phyloP scores from a whole-genome alignment of 305 asterid genomes.

The Lippia alba region DNA sequence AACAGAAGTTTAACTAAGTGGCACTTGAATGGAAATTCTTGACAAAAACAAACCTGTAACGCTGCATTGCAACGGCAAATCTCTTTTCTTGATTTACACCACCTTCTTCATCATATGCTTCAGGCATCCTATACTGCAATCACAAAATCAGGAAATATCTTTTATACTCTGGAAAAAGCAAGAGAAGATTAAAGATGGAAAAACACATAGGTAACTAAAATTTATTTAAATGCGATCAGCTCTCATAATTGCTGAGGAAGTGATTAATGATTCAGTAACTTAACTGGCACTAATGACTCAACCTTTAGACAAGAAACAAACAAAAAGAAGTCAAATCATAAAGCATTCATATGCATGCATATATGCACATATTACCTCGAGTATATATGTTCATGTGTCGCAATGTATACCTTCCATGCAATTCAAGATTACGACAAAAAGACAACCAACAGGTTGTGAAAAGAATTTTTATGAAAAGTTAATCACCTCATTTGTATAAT shows the following conservation, averaged over 20 bases:
- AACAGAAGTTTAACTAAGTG: conserved; percentile 11
- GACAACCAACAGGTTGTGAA: conserved; percentile 8
- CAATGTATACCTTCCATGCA: conserved; percentile 18
- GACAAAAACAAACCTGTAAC: conserved; percentile 53
- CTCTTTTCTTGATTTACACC: conserved; percentile 82
- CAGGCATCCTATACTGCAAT: conserved; percentile 82
- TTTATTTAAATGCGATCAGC: conserved; percentile 19
- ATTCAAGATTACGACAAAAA: conserved; percentile 24
- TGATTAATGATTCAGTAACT: conserved; percentile 8
- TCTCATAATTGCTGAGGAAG: conserved; percentile 20
- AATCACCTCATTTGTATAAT: conserved; percentile 53
- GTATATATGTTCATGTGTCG: conserved; percentile 22
- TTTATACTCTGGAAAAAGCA: conserved; percentile 19
- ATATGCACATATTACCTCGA: conserved; percentile 16
- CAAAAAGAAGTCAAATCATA: conserved; percentile 11
- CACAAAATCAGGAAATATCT: conserved; percentile 13
- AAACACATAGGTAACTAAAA: conserved; percentile 22
- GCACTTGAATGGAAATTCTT: conserved; percentile 26
- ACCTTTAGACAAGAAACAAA: conserved; percentile 22
- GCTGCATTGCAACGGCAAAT: conserved; percentile 76
- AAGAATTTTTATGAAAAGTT: conserved; percentile 27
- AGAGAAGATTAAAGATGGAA: conserved; percentile 9
- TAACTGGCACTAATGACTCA: conserved; percentile 4
- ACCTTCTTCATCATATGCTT: conserved; percentile 86
- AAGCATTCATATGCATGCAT: not conserved